phyloP scores from a whole-genome alignment of 2,329 filamentous ascomycete genomes.

The Ophiostoma angusticollis region DNA sequence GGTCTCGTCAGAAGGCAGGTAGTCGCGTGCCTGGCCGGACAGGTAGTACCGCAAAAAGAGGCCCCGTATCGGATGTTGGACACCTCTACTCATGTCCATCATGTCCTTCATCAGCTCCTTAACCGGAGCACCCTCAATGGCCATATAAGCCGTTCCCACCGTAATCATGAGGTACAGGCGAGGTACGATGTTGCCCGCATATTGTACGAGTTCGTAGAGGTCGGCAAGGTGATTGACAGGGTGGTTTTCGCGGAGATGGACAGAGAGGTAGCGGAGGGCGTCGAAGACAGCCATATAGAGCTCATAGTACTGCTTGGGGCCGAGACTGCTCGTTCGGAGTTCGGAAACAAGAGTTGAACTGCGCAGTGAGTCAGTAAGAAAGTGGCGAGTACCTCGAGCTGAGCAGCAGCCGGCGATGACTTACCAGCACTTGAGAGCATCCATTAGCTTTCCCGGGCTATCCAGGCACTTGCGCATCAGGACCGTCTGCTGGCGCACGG shows the following conservation, averaged over 20 bases:
- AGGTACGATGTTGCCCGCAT: conserved; percentile 95
- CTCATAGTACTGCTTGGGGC: conserved; percentile 99
- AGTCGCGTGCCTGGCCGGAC: conserved; percentile 85
- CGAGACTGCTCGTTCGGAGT: conserved; percentile 86
- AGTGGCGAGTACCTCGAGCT: conserved; percentile 6
- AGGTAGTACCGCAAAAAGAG: conserved; percentile 94
- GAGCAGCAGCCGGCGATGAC: conserved; percentile 19
- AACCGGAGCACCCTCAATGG: conserved; percentile 91
- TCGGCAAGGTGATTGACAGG: conserved; percentile 96
- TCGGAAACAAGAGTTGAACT: conserved; percentile 98
- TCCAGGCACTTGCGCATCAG: conserved; percentile 98
- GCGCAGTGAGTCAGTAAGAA: background rate
- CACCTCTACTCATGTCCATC: conserved; percentile 99
- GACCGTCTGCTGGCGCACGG: conserved; percentile 91
- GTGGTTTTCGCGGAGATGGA: conserved; percentile 93
- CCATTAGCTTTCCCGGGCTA: conserved; percentile 96
- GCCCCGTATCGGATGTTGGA: conserved; percentile 91
- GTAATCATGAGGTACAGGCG: conserved; percentile 98
- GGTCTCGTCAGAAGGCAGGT: conserved; percentile 64
- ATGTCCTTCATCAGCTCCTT: conserved; percentile 99
- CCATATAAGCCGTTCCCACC: conserved; percentile 98
- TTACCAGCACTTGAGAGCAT: conserved; percentile 98
- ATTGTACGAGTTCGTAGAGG: conserved; percentile 88
- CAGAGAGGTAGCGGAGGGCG: conserved; percentile 87
- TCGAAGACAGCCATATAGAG: conserved; percentile 99